Conservation (phyloP, 2,329 filamentous ascomycete genomes). For the Talaromyces sp. region DNA sequence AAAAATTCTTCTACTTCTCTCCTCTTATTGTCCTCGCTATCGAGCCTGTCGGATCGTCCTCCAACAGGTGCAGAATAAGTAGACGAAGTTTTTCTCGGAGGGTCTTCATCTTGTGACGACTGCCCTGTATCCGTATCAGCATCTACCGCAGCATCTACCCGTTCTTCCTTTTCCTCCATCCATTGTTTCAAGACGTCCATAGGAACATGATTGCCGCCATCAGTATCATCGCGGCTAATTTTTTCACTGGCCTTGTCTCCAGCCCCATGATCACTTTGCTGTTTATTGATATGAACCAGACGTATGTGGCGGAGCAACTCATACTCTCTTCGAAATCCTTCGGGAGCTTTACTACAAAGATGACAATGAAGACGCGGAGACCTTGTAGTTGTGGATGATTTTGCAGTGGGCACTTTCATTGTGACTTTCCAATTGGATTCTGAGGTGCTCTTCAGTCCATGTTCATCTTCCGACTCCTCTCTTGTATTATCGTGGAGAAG, state of each 20-base stretch:
- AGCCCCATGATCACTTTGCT: conserved; percentile 37
- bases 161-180: conserved; percentile 57
- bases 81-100: background rate
- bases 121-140: background rate
- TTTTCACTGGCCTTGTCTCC: conserved; percentile 43
- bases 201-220: conserved; percentile 58
- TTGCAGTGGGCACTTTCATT: too few species aligned
- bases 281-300: conserved; percentile 80
- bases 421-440: too few species aligned
- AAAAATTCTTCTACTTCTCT: too few species aligned
- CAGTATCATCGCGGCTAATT: conserved; percentile 56
- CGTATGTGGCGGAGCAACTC: conserved; percentile 76
- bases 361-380: conserved; percentile 57
- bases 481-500: background rate
- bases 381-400: background rate
- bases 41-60: too few species aligned
- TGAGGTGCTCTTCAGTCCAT: background rate
- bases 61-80: too few species aligned
- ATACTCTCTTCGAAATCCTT: conserved; percentile 84
- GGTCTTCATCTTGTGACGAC: background rate
- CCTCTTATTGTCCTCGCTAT: too few species aligned
- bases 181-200: conserved; percentile 61
- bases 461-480: background rate
- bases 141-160: conserved; percentile 13
- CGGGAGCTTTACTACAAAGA: conserved; percentile 66